phyloP scores from a whole-genome alignment of 176 grass and related monocot species.

The Zea luxurians region DNA sequence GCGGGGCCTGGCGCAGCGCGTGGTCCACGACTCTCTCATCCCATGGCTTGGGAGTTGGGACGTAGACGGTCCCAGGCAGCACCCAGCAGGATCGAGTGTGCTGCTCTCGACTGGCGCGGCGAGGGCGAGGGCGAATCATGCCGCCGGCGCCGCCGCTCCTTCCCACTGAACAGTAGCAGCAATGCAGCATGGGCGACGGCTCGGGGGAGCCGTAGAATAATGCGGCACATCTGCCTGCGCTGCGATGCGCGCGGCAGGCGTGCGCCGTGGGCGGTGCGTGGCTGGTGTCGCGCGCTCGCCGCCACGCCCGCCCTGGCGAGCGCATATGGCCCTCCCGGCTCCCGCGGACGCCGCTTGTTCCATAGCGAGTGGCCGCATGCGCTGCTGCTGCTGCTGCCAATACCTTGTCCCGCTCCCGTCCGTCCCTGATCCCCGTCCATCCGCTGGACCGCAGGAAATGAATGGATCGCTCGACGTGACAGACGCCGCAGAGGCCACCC shows the following conservation, averaged over 20 bases:
- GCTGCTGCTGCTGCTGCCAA: not conserved
- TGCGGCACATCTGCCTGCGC: not conserved
- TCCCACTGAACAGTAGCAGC: not conserved
- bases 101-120: not conserved
- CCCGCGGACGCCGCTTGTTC: constrained; percentile 2
- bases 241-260: not conserved
- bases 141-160: not conserved
- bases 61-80: too few relatives aligned
- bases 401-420: not conserved
- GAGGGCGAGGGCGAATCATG: not conserved
- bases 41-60: not conserved
- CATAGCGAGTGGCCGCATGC: constrained; percentile 32
- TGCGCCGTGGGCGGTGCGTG: not conserved
- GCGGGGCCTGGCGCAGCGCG: not conserved
- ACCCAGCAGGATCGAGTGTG: not conserved
- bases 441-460: not conserved
- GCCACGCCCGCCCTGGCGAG: not conserved
- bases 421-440: not conserved
- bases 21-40: not conserved
- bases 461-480: constrained; percentile 3
- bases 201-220: constrained; percentile 8
- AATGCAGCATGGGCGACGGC: constrained; percentile 21
- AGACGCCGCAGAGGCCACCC: constrained; percentile 16
- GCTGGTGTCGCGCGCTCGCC: not conserved
- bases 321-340: not conserved